Evolutionary conservation across 148 eudicot species (phyloP), one percentile per base, ranked within the genome.

Genomic region (Gaultheria prostrata): DNA sequence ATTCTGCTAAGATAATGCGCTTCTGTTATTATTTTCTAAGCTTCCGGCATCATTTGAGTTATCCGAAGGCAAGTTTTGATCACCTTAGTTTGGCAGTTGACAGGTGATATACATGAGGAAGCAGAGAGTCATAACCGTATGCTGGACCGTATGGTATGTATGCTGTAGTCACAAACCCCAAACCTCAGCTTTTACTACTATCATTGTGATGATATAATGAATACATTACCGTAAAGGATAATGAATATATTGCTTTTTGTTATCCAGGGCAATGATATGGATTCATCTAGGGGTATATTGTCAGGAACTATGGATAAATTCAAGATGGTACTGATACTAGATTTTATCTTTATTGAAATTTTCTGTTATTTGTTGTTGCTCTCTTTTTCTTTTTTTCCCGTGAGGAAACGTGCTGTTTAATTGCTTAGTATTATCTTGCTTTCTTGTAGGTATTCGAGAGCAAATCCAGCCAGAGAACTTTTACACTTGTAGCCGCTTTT

Each of bases 101-200:
- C 95, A 32, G 98, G 98, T 85, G 98, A 92, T 87, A 85, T 96
- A 86, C 91, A 94, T 75, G 98, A 94, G 87, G 98, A 96, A 91
- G 98, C 89, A 81, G 98, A 96, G 72, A 79, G 87, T 86, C 98
- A 96, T 82, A 95, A 94, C 84, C 91, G 91, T 79, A 90, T 94
- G 97, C 84, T 95, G 87, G 98, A 95, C 82, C 83, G 88, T 82
- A 95, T 95, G 98, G 98, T 94, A 80, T 50, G 89, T 87, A 35
- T 82, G 6, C 77, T 59, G 46, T 76, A 82, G 11, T 83, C 30
- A 20, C 75, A 48, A 73, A 33, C 13, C 73, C 76, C 43, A 39
- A 48, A 50, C 11, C 71, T 56, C 3, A 50, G 46, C 33, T 46
- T 26, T 56, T 78, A 6, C 18, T 79, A 13, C 6, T 57, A 21